Evolutionary conservation across 306 rosid species (phyloP).

Genomic region (Citrullus amarus): DNA sequence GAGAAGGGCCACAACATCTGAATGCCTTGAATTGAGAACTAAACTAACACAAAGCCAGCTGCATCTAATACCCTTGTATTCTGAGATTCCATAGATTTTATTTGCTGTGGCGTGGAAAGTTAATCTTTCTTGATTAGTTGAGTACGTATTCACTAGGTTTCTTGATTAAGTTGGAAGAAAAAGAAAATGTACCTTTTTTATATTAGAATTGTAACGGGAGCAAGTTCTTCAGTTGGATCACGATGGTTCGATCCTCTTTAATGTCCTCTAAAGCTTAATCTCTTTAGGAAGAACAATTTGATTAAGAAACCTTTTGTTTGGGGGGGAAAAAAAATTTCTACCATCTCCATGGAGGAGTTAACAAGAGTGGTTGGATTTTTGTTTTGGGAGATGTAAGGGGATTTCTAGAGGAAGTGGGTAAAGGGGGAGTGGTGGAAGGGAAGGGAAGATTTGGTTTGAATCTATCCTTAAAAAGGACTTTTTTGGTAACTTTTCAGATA

Average conservation of each 20-base stretch:
- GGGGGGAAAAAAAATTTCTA: not conserved
- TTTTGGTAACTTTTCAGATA: not conserved
- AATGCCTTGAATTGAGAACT: not conserved
- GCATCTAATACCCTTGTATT: no score
- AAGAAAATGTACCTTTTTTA: not conserved
- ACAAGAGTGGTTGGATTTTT: not conserved
- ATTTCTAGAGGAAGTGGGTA: not conserved
- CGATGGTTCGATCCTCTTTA: not conserved
- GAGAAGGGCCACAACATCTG: not conserved
- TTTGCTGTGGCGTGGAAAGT: not conserved
- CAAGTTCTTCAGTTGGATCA: not conserved
- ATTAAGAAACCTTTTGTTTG: not conserved
- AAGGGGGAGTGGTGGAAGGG: not conserved
- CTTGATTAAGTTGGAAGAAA: not conserved
- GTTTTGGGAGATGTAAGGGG: not conserved
- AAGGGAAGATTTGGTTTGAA: not conserved
- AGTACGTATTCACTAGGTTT: not conserved
- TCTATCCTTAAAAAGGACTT: not conserved
- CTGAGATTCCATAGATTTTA: not conserved
- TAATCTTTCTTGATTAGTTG: not conserved
- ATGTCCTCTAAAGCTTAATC: not conserved
- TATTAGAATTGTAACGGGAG: not conserved
- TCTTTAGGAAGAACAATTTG: not conserved
- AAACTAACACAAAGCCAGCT: not conserved
- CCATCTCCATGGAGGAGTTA: not conserved